Percentiles rank a stretch among this genome's conserved stretches.
Evolutionary conservation across 2,329 filamentous ascomycete species (phyloP).

Genomic region (Ilyonectria destructans): DNA sequence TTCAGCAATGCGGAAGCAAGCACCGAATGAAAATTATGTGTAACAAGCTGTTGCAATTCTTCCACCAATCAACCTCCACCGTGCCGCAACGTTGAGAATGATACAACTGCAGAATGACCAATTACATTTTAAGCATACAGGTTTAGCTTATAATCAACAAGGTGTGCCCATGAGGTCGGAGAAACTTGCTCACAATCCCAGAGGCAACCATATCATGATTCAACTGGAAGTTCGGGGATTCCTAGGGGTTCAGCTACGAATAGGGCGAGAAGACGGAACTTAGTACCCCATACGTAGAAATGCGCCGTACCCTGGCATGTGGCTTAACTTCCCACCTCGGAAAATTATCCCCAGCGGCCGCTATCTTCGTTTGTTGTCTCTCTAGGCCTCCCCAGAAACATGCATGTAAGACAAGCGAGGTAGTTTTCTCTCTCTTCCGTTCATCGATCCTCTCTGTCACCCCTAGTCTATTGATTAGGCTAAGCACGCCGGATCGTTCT

Average conservation of each 20-base stretch:
- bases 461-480: neutral
- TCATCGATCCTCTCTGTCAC: neutral
- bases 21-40: slow-evolving; percentile 1
- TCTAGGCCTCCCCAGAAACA: neutral
- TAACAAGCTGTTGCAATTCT: neutral
- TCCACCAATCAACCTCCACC: slow-evolving; percentile 14
- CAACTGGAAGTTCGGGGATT: neutral
- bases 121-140: neutral
- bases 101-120: neutral
- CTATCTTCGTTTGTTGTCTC: neutral
- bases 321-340: neutral
- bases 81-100: neutral
- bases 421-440: neutral
- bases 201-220: slow-evolving; percentile 1
- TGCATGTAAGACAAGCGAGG: slow-evolving; percentile 1
- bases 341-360: neutral
- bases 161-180: slow-evolving; percentile 7
- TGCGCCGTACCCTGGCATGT: neutral
- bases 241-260: neutral
- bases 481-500: too few species aligned
- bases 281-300: neutral
- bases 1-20: slow-evolving; percentile 17
- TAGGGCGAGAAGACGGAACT: slow-evolving; percentile 4
- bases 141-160: neutral
- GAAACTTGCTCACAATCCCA: neutral